Evolutionary conservation across 805 yeast genomes (phyloP), one percentile per base, ranked within the genome.

Genomic region (Teunomyces aglyptinius): DNA sequence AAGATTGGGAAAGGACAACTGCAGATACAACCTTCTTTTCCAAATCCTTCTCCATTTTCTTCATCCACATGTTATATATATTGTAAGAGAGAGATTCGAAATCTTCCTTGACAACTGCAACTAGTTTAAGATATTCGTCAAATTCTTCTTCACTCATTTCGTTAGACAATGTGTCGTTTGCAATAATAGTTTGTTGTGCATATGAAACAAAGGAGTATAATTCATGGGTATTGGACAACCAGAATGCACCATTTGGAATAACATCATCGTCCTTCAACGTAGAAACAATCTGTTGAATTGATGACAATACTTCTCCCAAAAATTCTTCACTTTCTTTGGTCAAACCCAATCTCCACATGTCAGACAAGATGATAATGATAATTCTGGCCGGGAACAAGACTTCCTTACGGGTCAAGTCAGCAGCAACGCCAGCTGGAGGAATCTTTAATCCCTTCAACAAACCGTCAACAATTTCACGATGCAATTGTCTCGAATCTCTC

Each of bases 331-430:
- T 83, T 66, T 92, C 97, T 54, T 86, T 82, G 12, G 97, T 89
- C 58, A 90, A 78, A 2, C 98, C 98, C 41, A 92, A 76, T 68
- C 98, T 81, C 99, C 99, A 94, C 98, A 94, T 90, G 66, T 94
- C 99, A 59, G 95, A 85, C 53, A 92, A 75, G 28, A 92, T 85
- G 54, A 94, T 86, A 59, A 94, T 92, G 59, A 94, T 83, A 54
- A 94, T 89, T 74, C 97, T 83, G 1, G 97, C 94, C 22, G 99
- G 99, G 82, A 90, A 94, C 45, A 94, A 75, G 8, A 92, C 96
- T 64, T 94, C 98, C 61, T 90, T 89, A 61, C 89, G 80, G 12
- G 91, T 83, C 53, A 89, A 73, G 58, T 84, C 89, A 40, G 89
- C 85, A 38, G 94, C 90, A 41, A 86, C 89, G 49, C 89, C 86